Evolutionary conservation across 805 yeast genomes (phyloP).

Genomic region (Sugiyamaella floridensis): DNA sequence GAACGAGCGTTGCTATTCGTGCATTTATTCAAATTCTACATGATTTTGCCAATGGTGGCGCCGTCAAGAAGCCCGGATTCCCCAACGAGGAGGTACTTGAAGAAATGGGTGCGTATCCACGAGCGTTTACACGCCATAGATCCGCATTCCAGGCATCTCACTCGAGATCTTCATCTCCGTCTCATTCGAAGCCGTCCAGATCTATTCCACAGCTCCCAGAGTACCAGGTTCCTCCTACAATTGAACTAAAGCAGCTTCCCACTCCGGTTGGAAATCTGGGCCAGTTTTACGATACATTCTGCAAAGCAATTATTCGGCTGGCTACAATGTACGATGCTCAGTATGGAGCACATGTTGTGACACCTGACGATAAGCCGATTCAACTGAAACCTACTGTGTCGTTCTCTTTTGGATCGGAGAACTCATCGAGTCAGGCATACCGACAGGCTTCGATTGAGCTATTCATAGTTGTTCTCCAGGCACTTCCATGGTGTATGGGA

Average conservation of each 20-base stretch:
- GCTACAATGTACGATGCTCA: constrained; percentile 54
- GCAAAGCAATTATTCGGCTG: constrained; percentile 48
- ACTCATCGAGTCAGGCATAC: constrained; percentile 23
- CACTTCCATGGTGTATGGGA: constrained; percentile 66
- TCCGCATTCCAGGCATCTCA: not conserved
- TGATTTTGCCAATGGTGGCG: constrained; percentile 35
- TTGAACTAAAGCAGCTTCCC: constrained; percentile 12
- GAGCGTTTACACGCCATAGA: not conserved
- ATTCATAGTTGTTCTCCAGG: constrained; percentile 61
- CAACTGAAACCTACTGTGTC: constrained; percentile 34
- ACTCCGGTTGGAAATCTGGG: constrained; percentile 17
- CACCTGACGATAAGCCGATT: constrained; percentile 28
- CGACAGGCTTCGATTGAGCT: constrained; percentile 46
- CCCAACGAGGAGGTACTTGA: constrained; percentile 50
- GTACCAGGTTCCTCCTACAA: not conserved
- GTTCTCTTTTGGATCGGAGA: constrained; percentile 31
- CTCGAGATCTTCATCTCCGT: constrained; percentile 1
- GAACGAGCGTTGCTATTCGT: constrained; percentile 58
- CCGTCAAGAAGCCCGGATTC: constrained; percentile 59
- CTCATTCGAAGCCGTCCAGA: not conserved
- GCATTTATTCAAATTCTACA: constrained; percentile 66
- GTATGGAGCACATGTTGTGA: constrained; percentile 41
- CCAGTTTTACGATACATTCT: constrained; percentile 62
- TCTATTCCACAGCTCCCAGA: not conserved
- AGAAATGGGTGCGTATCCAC: not conserved